phyloP scores from a whole-genome alignment of 129 eudicot genomes.

The Lonicera japonica region DNA sequence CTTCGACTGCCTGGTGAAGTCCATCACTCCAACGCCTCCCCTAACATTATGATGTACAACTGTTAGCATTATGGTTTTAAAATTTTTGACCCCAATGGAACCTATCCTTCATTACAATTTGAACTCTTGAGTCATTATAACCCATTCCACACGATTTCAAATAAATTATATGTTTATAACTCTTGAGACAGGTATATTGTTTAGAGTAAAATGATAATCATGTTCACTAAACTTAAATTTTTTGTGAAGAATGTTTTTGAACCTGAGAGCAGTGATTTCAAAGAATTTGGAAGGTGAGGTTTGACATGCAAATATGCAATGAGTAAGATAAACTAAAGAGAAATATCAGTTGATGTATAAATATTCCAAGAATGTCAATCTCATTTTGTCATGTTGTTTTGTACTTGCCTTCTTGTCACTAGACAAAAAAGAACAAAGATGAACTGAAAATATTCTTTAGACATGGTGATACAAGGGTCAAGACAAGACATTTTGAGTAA shows the following conservation, averaged over 20 bases:
- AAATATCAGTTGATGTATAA: background rate
- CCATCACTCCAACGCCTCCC: conserved; percentile 99
- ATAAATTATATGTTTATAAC: background rate
- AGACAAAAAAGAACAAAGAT: background rate
- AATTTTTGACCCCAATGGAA: background rate
- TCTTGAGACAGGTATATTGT: no score
- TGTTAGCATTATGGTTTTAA: conserved; percentile 5
- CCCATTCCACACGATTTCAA: background rate
- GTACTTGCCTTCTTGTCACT: background rate
- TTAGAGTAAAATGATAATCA: no score
- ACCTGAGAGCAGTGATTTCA: background rate
- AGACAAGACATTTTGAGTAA: background rate
- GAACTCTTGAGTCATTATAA: background rate
- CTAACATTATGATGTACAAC: conserved; percentile 30
- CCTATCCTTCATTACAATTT: background rate
- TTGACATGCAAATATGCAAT: background rate
- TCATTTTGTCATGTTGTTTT: background rate
- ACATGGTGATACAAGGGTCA: background rate
- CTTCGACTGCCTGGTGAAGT: conserved; percentile 99
- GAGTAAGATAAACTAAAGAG: background rate
- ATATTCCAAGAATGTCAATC: background rate
- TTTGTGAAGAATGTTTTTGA: background rate
- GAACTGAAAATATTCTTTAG: background rate
- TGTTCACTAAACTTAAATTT: background rate
- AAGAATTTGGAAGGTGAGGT: background rate